Conservation (phyloP, 176 grass and related monocot genomes). For the Saccharum officinarum region DNA sequence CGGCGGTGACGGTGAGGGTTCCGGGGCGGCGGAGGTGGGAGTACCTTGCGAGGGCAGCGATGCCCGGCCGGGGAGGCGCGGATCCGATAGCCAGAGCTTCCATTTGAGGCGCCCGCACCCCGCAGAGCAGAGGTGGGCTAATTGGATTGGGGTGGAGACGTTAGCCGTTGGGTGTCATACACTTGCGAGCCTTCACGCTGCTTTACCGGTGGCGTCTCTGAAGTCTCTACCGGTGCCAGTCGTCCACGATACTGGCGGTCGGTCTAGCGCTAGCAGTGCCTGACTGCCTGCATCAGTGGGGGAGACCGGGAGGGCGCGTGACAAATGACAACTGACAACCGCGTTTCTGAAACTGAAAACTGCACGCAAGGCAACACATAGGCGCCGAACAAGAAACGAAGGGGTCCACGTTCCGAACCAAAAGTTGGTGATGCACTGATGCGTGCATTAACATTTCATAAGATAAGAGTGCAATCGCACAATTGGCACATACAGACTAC, state of each 20-base stretch:
- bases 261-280: background rate
- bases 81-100: constrained; percentile 40
- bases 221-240: background rate
- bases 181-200: background rate
- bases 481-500: background rate
- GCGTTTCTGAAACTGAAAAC: background rate
- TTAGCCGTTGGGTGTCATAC: constrained; percentile 1
- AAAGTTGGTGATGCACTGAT: background rate
- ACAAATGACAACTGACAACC: no score
- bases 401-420: background rate
- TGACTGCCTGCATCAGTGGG: background rate
- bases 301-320: no score
- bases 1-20: background rate
- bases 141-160: constrained; percentile 25
- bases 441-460: background rate
- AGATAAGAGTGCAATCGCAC: background rate
- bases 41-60: constrained; percentile 22
- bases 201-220: background rate
- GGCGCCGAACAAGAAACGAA: background rate
- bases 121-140: background rate
- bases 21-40: constrained; percentile 28
- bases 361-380: background rate
- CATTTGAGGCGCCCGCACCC: constrained; percentile 23
- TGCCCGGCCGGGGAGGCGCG: constrained; percentile 36
- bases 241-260: background rate